These are phyloP conservation scores for Yamadazyma spencermartinsiae DNA, from an alignment of 1,139 yeast species.

Conservation along the genomic window DNA sequence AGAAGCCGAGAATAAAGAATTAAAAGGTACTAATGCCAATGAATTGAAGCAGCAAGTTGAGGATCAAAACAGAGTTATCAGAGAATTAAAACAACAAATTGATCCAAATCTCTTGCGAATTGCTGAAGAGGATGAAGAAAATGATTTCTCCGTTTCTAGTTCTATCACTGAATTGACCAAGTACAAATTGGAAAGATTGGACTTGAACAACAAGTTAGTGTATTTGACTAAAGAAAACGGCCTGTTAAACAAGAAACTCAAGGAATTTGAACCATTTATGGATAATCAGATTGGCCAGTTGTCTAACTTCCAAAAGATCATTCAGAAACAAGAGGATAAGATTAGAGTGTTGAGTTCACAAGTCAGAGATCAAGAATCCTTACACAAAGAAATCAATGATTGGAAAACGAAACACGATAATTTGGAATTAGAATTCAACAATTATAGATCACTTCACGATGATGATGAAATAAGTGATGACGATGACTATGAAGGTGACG, in stretches of 20 bases:
- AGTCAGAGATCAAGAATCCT: slow-evolving; percentile 45
- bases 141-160: slow-evolving; percentile 15
- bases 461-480: slow-evolving; percentile 32
- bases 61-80: slow-evolving; percentile 36
- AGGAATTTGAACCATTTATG: slow-evolving; percentile 55
- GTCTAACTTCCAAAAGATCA: slow-evolving; percentile 52
- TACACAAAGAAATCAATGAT: slow-evolving; percentile 48
- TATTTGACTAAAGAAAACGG: slow-evolving; percentile 51
- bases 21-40: slow-evolving; percentile 22
- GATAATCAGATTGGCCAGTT: slow-evolving; percentile 56
- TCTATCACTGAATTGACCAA: slow-evolving; percentile 37
- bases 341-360: slow-evolving; percentile 42
- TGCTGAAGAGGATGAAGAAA: slow-evolving; percentile 22
- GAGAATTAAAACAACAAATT: slow-evolving; percentile 35
- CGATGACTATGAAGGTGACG: slow-evolving; percentile 23
- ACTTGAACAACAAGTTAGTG: slow-evolving; percentile 45
- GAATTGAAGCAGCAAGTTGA: slow-evolving; percentile 25
- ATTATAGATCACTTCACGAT: slow-evolving; percentile 39
- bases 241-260: slow-evolving; percentile 38
- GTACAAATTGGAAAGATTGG: slow-evolving; percentile 44
- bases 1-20: slow-evolving; percentile 42
- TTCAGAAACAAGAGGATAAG: slow-evolving; percentile 53
- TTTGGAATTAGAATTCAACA: slow-evolving; percentile 46
- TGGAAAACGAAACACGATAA: slow-evolving; percentile 48
- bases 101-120: slow-evolving; percentile 34